Evolutionary conservation across 1,284 basidiomycete genomes (phyloP), one percentile per base, ranked within the genome.

Genomic region (Ceratobasidium sp.): DNA sequence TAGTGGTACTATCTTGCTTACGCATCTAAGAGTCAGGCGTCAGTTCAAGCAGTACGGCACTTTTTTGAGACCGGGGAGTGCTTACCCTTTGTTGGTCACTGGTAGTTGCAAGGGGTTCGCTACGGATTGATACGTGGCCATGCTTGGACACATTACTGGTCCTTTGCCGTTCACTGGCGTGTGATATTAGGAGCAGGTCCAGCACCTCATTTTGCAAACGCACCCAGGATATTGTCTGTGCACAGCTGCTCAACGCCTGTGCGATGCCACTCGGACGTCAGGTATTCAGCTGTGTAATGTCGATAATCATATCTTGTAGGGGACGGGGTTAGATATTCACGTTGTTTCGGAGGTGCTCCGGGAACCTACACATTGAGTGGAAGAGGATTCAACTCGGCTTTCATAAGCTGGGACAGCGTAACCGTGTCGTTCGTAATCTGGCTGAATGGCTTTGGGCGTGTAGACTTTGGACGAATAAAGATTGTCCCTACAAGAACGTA

Each of bases 11-110:
- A n/a, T n/a, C n/a, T n/a, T n/a, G n/a, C n/a, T n/a, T n/a, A n/a
- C n/a, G n/a, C n/a, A n/a, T n/a, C n/a, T 71, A 65, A 32, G 53
- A 54, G 49, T 71, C 70, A 32, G 67, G 53, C 25, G 56, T 53
- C 8, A 71, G 62, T 68, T 10, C 3, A 35, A 3, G 3, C 38
- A 8, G 38, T 8, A 40, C 38, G 17, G 38, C n/a, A n/a, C n/a
- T n/a, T n/a, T n/a, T n/a, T n/a, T n/a, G 38, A 8, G 38, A 8
- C 10, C 38, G 17, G 8, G 38, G 17, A 8, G 8, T 40, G 17
- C 38, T 8, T 40, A 38, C 58, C 58, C 58, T 62, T 62, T 62
- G 43, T 62, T 62, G 32, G 58, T 62, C 17, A 62, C 17, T 3
- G 58, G 58, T 17, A 35, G 17, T 43, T 62, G 58, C 2, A 49